These are phyloP conservation scores for Arachis monticola DNA, from an alignment of 331 rosid genomes.

Conservation along the genomic window DNA sequence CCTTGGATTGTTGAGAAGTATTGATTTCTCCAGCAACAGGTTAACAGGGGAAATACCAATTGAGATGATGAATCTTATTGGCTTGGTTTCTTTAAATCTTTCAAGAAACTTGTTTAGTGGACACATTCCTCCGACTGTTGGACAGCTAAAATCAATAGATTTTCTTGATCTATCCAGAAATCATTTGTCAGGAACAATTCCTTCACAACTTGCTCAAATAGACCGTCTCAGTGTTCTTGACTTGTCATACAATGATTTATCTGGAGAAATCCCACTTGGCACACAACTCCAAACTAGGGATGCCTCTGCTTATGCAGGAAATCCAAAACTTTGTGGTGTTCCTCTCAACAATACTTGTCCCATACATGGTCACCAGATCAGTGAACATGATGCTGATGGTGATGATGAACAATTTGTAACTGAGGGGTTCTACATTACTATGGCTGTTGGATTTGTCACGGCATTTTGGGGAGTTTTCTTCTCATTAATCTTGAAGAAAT, in stretches of 20 bases:
- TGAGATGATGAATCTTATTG: not conserved
- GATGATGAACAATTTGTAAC: not conserved
- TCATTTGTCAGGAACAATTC: not conserved
- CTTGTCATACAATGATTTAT: constrained; percentile 15
- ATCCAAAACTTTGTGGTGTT: constrained; percentile 16
- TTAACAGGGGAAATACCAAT: constrained; percentile 1
- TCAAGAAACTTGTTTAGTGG: constrained; percentile 20
- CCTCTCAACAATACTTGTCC: not conserved
- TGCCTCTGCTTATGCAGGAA: not conserved
- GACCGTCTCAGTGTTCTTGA: not conserved
- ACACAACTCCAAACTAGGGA: constrained; percentile 16
- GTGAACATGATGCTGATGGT: not conserved
- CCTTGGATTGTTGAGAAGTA: constrained; percentile 14
- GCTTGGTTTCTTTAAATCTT: constrained; percentile 1
- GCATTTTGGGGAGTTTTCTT: constrained; percentile 44
- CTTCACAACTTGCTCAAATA: not conserved
- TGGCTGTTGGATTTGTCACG: constrained; percentile 21
- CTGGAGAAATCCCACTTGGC: not conserved
- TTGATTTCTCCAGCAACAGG: constrained; percentile 34
- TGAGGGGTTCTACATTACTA: not conserved
- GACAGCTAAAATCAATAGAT: not conserved
- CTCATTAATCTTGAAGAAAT: not conserved
- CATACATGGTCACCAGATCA: not conserved
- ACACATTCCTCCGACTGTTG: not conserved
- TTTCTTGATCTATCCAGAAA: constrained; percentile 30